These are phyloP conservation scores for Ophiostoma montium DNA, from an alignment of 2,329 filamentous ascomycete species.

Conservation along the genomic window DNA sequence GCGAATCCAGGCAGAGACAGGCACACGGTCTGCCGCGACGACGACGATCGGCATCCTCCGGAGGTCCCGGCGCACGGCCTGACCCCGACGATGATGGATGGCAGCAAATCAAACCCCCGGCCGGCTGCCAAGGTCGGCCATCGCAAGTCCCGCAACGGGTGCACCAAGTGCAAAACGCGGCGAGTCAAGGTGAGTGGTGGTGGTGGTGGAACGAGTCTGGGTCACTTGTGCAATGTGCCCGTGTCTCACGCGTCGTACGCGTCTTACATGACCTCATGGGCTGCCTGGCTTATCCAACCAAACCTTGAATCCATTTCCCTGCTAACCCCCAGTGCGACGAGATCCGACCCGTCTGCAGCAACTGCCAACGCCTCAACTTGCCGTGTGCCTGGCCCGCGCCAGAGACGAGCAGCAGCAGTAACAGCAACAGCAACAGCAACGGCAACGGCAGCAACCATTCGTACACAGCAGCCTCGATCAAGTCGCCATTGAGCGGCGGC, in stretches of 20 bases:
- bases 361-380: conserved; percentile 15
- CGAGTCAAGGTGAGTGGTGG: conserved; percentile 17
- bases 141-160: conserved; percentile 20
- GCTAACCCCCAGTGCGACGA: conserved; percentile 16
- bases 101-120: background rate
- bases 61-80: background rate
- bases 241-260: background rate
- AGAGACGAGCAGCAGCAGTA: background rate
- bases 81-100: background rate
- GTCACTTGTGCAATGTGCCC: too few relatives aligned
- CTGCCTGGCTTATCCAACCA: too few relatives aligned
- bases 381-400: conserved; percentile 14
- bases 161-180: conserved; percentile 18
- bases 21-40: background rate
- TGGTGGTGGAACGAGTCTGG: too few relatives aligned
- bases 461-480: too few relatives aligned
- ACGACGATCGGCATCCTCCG: background rate
- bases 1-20: too few relatives aligned
- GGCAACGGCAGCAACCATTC: background rate
- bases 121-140: conserved; percentile 17
- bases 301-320: background rate
- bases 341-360: conserved; percentile 14
- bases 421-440: background rate
- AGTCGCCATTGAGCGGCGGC: too few relatives aligned
- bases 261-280: background rate